Base-by-base conservation (phyloP, 140 eudicot species). In the Ambrosia hybrid region DNA sequence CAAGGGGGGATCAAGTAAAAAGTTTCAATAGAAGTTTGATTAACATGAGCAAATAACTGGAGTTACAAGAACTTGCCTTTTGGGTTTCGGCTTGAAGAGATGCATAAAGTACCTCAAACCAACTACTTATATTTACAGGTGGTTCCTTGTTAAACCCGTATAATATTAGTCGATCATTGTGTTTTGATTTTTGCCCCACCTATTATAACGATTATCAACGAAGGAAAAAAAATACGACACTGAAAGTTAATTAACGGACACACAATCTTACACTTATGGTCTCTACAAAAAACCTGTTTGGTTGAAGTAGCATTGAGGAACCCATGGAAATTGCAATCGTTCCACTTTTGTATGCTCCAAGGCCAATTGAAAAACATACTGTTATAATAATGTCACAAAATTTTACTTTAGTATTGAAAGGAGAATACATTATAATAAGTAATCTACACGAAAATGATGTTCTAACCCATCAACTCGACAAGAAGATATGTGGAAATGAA, bases 61-160 rank as follows among this genome's bases (percentile, higher is more conserved):
- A 56, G 5, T 17, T 56, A 6, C 62, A 39, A 9, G 13, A 68
- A 57, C 81, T 60, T 71, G 80, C 89, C 96, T 83, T 79, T 73
- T 86, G 87, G 39, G 77, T 73, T 62, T 57, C 66, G 7, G 76
- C 33, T 11, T 39, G 78, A 51, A 89, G 83, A 78, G 70, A 38
- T 53, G 64, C 67, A 57, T 69, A 71, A 41, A 73, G 83, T 11
- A 68, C 46, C 71, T 82, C 86, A n/a, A 86, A 78, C 88, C 89
- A 89, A 8, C 46, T 70, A 6, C 65, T 52, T 49, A 38, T 48
- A 79, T 79, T 77, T 45, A 86, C 76, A 51, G 87, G 59, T 66
- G 92, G 92, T 52, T 16, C 26, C 45, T 46, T 57, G 34, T 78
- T 51, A 67, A 83, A 79, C 38, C 87, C 90, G 72, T 79, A 84